A percentile compares a stretch with the other conserved stretches of the same genome.
Conservation (phyloP, 2,329 filamentous ascomycete species). For the Pyrenochaeta sp. region DNA sequence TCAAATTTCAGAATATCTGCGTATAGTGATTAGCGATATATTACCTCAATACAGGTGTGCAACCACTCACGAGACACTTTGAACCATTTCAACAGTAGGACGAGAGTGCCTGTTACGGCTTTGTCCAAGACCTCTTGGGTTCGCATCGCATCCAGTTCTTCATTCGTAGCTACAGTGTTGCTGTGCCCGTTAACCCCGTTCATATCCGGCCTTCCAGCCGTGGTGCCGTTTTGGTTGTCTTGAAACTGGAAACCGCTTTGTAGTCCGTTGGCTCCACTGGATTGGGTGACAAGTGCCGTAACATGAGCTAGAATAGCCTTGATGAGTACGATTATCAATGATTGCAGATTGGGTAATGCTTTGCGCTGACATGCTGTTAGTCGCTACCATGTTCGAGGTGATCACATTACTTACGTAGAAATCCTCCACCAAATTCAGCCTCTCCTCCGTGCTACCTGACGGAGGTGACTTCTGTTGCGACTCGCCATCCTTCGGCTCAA, state of each 20-base stretch:
- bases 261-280: constrained; percentile 57
- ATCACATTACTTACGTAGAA: constrained; percentile 76
- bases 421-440: constrained; percentile 76
- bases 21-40: background rate
- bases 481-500: constrained; percentile 44
- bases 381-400: background rate
- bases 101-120: constrained; percentile 85
- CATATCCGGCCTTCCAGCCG: constrained; percentile 38
- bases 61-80: constrained; percentile 82
- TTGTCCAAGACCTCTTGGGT: constrained; percentile 89
- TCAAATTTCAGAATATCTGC: constrained; percentile 93
- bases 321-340: constrained; percentile 88
- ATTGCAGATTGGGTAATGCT: constrained; percentile 86
- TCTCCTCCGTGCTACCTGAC: constrained; percentile 65
- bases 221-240: constrained; percentile 51
- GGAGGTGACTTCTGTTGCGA: constrained; percentile 49
- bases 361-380: constrained; percentile 65
- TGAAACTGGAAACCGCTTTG: constrained; percentile 58
- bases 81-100: constrained; percentile 95
- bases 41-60: background rate
- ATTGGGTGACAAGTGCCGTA: constrained; percentile 77
- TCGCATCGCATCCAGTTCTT: constrained; percentile 83
- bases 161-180: constrained; percentile 52
- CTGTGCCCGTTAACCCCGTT: constrained; percentile 44
- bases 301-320: constrained; percentile 89